These are phyloP conservation scores for Saturnispora sekii DNA, from an alignment of 805 yeast genomes.

Conservation along the genomic window DNA sequence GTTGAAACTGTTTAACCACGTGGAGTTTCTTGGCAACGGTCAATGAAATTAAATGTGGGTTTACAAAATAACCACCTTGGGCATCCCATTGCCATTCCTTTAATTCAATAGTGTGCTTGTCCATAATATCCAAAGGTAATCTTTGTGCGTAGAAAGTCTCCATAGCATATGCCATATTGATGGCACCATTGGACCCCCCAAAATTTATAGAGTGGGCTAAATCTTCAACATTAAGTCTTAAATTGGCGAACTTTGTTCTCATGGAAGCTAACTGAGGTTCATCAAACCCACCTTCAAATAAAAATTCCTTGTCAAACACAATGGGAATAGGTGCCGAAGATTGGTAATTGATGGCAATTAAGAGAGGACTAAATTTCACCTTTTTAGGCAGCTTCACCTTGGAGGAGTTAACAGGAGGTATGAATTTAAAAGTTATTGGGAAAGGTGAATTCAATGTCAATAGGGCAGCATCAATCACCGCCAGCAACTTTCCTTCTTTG, in stretches of 20 bases:
- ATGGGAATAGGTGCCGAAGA: conserved; percentile 4
- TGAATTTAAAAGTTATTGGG: conserved; percentile 2
- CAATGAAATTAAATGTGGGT: conserved; percentile 1
- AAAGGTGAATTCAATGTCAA: conserved; percentile 2
- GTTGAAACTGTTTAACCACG: conserved; percentile 1
- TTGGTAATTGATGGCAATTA: conserved; percentile 1
- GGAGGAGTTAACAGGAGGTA: background rate
- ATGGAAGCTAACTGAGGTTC: background rate
- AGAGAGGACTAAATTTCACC: background rate
- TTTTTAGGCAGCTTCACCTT: background rate
- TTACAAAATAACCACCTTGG: background rate
- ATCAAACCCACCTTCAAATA: conserved; percentile 2
- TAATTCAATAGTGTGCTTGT: conserved; percentile 1
- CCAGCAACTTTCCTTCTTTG: background rate
- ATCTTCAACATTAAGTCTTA: background rate
- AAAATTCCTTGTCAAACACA: conserved; percentile 5
- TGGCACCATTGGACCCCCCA: background rate
- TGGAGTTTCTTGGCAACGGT: background rate
- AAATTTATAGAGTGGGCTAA: background rate
- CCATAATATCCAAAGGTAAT: conserved; percentile 1
- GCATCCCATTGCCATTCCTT: background rate
- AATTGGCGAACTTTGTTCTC: background rate
- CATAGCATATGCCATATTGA: conserved; percentile 1
- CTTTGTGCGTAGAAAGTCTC: conserved; percentile 1
- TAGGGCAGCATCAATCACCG: conserved; percentile 3